Conservation (phyloP, 2,329 filamentous ascomycete genomes). For the Ceratocystis huliohia region DNA sequence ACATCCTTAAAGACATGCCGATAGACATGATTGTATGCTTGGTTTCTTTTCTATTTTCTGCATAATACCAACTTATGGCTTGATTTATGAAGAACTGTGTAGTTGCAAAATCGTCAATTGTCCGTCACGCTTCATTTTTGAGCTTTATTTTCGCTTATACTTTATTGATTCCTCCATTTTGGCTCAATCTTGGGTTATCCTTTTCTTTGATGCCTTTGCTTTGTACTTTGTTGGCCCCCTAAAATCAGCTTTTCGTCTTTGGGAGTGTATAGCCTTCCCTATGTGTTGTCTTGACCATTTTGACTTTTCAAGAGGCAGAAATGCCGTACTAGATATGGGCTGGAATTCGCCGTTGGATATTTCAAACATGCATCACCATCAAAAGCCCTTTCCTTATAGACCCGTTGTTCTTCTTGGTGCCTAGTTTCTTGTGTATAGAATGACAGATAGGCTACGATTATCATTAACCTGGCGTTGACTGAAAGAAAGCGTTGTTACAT, state of each 20-base stretch:
- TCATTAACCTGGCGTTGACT: background rate
- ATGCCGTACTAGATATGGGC: background rate
- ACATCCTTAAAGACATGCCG: slow-evolving; percentile 2
- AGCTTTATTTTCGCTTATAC: slow-evolving; percentile 1
- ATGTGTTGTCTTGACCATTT: background rate
- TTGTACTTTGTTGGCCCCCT: background rate
- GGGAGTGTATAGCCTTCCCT: too few species aligned
- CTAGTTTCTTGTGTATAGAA: background rate
- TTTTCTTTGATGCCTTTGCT: background rate
- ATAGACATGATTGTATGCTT: slow-evolving; percentile 9
- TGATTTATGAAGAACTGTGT: background rate
- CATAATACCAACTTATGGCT: slow-evolving; percentile 5
- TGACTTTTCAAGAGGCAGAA: too few species aligned
- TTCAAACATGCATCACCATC: background rate
- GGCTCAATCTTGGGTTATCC: background rate
- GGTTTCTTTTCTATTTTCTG: slow-evolving; percentile 10
- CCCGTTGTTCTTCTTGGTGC: background rate
- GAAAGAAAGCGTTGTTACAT: background rate
- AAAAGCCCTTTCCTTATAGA: background rate
- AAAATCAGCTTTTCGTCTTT: background rate
- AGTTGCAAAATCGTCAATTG: background rate
- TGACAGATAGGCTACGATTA: background rate
- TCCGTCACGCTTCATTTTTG: background rate
- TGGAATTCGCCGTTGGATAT: background rate
- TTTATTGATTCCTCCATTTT: slow-evolving; percentile 5